A percentile compares a stretch with the other conserved stretches of the same genome.
phyloP scores from a whole-genome alignment of 345 rosid species.

The Eucalyptus polyanthemos region DNA sequence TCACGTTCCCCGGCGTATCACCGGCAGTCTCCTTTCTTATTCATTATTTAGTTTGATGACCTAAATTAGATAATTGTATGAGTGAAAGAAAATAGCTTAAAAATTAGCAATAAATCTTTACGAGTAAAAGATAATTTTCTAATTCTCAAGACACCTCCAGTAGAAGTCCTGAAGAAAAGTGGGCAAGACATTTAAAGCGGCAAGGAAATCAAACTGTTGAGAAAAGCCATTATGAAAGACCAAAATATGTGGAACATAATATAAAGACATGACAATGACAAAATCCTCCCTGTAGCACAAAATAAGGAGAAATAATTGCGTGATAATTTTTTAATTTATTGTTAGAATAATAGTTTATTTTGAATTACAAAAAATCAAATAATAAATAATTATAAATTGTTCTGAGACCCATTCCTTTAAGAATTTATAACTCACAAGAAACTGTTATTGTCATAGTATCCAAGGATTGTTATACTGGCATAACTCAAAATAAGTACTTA shows the following conservation, averaged over 20 bases:
- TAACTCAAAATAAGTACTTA: background rate
- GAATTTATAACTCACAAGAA: fast-evolving
- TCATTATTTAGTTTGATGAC: too few relatives aligned
- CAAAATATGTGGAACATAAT: background rate
- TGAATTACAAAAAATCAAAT: fast-evolving
- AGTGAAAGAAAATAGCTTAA: too few relatives aligned
- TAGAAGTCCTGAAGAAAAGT: constrained; percentile 44
- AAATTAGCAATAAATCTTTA: too few relatives aligned
- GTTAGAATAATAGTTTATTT: too few relatives aligned
- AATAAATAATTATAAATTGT: too few relatives aligned
- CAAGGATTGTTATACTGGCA: background rate
- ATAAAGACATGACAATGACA: background rate
- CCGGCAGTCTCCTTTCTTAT: fast-evolving
- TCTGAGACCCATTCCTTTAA: fast-evolving
- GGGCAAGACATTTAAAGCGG: constrained; percentile 55
- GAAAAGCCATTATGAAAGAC: background rate
- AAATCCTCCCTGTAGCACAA: background rate
- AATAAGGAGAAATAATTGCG: too few relatives aligned
- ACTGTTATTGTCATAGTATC: fast-evolving
- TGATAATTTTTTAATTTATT: too few relatives aligned
- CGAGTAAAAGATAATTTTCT: constrained; percentile 9
- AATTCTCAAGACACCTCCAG: constrained; percentile 16
- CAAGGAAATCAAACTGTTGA: constrained; percentile 27
- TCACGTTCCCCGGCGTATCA: too few relatives aligned
- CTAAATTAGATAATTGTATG: too few relatives aligned